phyloP scores from a whole-genome alignment of 1,284 basidiomycete genomes.

The Stygiomarasmius scandens region DNA sequence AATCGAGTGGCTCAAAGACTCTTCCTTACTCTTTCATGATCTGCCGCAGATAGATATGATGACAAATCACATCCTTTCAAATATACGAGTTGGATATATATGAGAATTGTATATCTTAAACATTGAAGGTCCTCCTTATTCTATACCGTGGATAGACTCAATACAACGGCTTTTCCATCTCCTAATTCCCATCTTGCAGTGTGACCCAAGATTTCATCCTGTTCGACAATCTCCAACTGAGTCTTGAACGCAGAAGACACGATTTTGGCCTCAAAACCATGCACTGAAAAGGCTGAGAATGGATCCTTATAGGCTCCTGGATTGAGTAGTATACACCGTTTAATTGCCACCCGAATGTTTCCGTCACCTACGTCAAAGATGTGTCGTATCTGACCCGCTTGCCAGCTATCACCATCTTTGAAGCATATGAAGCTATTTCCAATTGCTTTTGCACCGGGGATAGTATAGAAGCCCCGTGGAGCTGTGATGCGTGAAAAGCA shows the following conservation, averaged over 20 bases:
- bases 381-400: slow-evolving; percentile 11
- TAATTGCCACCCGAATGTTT: not conserved
- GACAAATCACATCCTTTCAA: no score
- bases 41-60: no score
- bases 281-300: not conserved
- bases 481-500: not conserved
- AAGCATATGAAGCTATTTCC: slow-evolving; percentile 10
- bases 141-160: not conserved
- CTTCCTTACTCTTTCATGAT: no score
- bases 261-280: slow-evolving; percentile 8
- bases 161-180: not conserved
- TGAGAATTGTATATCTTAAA: no score
- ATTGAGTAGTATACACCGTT: not conserved
- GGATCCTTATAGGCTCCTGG: not conserved
- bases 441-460: not conserved
- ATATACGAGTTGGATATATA: no score
- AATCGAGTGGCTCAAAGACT: no score
- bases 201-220: slow-evolving; percentile 1
- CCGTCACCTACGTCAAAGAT: slow-evolving; percentile 1
- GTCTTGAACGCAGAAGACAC: slow-evolving; percentile 4
- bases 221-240: slow-evolving; percentile 1
- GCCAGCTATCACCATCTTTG: not conserved
- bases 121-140: no score
- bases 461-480: slow-evolving; percentile 2
- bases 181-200: slow-evolving; percentile 9